These are phyloP conservation scores for Perilla frutescens DNA, from an alignment of 257 asterid species.

Conservation along the genomic window DNA sequence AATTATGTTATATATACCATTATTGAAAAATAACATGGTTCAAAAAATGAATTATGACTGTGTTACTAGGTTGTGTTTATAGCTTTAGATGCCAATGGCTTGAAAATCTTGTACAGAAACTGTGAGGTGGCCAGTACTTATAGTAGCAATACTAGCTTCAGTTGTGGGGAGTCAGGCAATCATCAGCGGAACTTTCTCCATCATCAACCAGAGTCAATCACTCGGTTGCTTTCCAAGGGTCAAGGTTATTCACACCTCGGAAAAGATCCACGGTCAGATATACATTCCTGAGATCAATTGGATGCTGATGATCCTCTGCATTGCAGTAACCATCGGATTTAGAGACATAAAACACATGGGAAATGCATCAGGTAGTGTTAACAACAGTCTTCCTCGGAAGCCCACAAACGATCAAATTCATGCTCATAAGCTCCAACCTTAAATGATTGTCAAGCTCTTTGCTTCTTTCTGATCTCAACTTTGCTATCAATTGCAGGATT, in stretches of 20 bases:
- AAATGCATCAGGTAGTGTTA: constrained; percentile 76
- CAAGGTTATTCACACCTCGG: constrained; percentile 87
- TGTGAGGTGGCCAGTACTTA: constrained; percentile 92
- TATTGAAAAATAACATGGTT: not conserved
- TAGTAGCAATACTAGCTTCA: constrained; percentile 89
- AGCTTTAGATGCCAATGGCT: constrained; percentile 1
- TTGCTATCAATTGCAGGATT: constrained; percentile 57
- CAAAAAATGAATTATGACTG: constrained; percentile 6
- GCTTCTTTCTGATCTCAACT: not conserved
- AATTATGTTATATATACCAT: not conserved
- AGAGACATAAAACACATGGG: constrained; percentile 93
- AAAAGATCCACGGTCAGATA: constrained; percentile 89
- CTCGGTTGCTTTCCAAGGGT: constrained; percentile 98
- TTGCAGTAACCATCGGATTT: constrained; percentile 95
- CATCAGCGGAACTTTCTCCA: constrained; percentile 97
- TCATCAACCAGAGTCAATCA: constrained; percentile 92
- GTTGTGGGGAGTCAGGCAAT: constrained; percentile 98
- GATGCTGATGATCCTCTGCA: constrained; percentile 94
- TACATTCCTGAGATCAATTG: constrained; percentile 98
- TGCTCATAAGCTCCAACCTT: not conserved
- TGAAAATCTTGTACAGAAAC: constrained; percentile 48
- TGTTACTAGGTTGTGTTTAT: not conserved
- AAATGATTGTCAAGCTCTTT: too few species aligned
- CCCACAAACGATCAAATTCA: not conserved
- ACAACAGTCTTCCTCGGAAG: not conserved